phyloP scores from a whole-genome alignment of 306 rosid genomes.

The Sicyos edulis region DNA sequence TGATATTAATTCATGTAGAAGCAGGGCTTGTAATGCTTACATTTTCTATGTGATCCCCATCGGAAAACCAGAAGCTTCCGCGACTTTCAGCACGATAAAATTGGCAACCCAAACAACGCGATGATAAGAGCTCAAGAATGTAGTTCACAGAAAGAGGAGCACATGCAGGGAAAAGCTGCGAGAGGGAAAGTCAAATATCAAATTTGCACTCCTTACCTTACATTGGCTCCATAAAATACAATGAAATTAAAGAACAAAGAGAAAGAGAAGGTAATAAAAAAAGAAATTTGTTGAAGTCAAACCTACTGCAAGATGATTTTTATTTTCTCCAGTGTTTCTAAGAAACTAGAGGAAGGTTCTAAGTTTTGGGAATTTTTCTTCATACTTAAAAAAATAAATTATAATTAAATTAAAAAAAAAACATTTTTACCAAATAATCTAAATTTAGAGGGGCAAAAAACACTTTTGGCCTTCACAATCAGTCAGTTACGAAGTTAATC shows the following conservation, averaged over 20 bases:
- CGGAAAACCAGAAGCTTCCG: constrained; percentile 66
- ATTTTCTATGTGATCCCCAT: constrained; percentile 71
- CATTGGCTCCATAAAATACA: background rate
- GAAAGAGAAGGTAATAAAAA: background rate
- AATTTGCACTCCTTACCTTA: background rate
- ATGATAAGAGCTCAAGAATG: constrained; percentile 58
- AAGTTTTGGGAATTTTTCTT: too few species aligned
- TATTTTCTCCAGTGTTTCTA: background rate
- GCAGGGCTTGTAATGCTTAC: constrained; percentile 36
- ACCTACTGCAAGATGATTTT: background rate
- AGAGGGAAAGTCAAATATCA: constrained; percentile 17
- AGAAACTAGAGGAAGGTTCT: background rate
- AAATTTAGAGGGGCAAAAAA: too few species aligned
- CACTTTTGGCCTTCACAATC: too few species aligned
- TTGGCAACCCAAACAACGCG: constrained; percentile 81
- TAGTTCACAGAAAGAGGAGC: constrained; percentile 75
- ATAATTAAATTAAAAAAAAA: too few species aligned
- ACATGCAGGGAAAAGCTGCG: constrained; percentile 87
- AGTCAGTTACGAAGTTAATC: too few species aligned
- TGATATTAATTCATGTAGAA: background rate
- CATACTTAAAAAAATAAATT: too few species aligned
- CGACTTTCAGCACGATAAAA: constrained; percentile 84
- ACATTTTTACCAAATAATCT: too few species aligned
- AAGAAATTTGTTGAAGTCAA: background rate
- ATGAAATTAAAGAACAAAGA: background rate